A percentile compares a stretch with the other conserved stretches of the same genome.
Conservation (phyloP, 768 basidiomycete genomes). For the Ephemerocybe angulata region DNA sequence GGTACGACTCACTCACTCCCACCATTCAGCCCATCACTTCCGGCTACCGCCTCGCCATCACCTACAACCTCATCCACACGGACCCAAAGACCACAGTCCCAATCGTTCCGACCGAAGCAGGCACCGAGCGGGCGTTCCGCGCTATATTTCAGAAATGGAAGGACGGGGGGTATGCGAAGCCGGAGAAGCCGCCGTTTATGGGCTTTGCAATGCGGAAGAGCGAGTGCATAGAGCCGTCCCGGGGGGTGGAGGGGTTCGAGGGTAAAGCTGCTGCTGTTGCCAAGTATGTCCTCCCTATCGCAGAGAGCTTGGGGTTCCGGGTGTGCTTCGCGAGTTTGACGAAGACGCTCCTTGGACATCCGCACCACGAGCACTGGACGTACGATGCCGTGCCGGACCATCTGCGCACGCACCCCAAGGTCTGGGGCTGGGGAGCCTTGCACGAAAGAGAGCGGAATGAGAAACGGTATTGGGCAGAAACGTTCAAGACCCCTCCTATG, state of each 20-base stretch:
- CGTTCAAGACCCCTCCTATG: too few species aligned
- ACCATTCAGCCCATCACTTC: slow-evolving; percentile 36
- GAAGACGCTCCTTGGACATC: too few species aligned
- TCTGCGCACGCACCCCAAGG: too few species aligned
- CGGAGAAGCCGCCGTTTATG: slow-evolving; percentile 17
- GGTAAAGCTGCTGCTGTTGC: slow-evolving; percentile 30
- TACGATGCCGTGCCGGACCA: too few species aligned
- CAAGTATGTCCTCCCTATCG: too few species aligned
- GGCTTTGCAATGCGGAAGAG: slow-evolving; percentile 24
- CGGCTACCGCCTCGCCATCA: slow-evolving; percentile 38
- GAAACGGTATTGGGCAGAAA: too few species aligned
- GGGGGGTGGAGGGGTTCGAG: slow-evolving; percentile 28
- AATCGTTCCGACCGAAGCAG: not conserved
- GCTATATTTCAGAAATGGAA: not conserved
- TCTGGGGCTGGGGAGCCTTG: too few species aligned
- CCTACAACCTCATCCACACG: slow-evolving; percentile 37
- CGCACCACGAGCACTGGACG: too few species aligned
- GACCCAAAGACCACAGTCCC: not conserved
- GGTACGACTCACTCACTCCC: slow-evolving; percentile 40
- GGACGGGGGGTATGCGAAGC: not conserved
- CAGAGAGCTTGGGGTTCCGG: too few species aligned
- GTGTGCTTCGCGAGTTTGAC: too few species aligned
- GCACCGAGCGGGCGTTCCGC: not conserved
- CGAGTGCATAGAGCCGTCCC: slow-evolving; percentile 23
- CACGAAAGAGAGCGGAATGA: too few species aligned